Evolutionary conservation across 805 yeast genomes (phyloP).

Genomic region (Debaryomyces prosopidis): DNA sequence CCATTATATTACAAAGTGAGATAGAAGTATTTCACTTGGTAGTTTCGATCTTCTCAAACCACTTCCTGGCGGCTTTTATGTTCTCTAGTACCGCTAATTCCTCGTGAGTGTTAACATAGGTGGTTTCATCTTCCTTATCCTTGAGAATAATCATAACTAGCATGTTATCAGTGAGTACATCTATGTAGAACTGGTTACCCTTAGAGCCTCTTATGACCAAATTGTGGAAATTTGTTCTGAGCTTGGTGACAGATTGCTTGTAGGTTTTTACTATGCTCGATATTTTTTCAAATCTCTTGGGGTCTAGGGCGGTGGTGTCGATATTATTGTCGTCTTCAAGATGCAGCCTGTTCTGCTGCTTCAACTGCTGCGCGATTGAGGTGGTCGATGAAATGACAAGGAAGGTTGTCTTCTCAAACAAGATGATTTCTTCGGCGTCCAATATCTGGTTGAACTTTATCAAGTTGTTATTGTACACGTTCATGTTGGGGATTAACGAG

Average conservation of each 20-base stretch:
- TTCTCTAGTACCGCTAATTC: slow-evolving; percentile 55
- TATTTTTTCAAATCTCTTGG: slow-evolving; percentile 91
- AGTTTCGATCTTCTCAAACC: slow-evolving; percentile 49
- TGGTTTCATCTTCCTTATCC: slow-evolving; percentile 29
- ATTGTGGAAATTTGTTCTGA: slow-evolving; percentile 81
- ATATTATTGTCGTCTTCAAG: slow-evolving; percentile 1
- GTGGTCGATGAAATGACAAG: slow-evolving; percentile 70
- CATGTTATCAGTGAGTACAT: slow-evolving; percentile 59
- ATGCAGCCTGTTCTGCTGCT: slow-evolving; percentile 9
- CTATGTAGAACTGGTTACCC: slow-evolving; percentile 48
- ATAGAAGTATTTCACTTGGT: neutral
- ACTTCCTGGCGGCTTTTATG: slow-evolving; percentile 55
- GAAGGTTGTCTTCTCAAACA: slow-evolving; percentile 93
- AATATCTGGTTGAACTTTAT: slow-evolving; percentile 69
- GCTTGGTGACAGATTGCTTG: slow-evolving; percentile 86
- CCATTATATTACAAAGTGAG: neutral
- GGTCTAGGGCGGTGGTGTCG: slow-evolving; percentile 52
- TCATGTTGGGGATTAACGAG: slow-evolving; percentile 90
- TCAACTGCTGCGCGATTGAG: slow-evolving; percentile 29
- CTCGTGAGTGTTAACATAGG: slow-evolving; percentile 32
- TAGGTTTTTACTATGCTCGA: slow-evolving; percentile 92
- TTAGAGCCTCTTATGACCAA: slow-evolving; percentile 65
- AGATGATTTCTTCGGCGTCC: slow-evolving; percentile 84
- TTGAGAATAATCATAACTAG: slow-evolving; percentile 60
- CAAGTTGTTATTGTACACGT: slow-evolving; percentile 72